Base-by-base conservation (phyloP, 169 alveolate genomes). In the Cryptosporidium bovis region DNA sequence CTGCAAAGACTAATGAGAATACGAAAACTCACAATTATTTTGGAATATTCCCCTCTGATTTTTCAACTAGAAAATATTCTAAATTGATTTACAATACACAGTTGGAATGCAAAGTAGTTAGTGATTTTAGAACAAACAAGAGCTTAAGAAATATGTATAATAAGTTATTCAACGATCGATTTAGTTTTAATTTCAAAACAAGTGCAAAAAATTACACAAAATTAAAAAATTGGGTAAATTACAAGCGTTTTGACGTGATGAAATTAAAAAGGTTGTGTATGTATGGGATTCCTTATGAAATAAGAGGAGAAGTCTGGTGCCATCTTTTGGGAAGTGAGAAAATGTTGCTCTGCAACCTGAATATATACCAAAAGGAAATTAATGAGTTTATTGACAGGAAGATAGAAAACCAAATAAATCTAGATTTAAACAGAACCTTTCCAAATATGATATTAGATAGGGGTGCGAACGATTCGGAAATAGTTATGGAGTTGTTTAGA, bases 241-340 rank as follows among this genome's bases (percentile, higher is more conserved):
- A 60, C 12, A 58, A 27, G 15, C 13, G 8, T 77, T 60, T 77
- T 77, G 66, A 51, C 40, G 29, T 2, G 31, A n/a, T 20, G 2
- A 34, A 44, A 62, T 77, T 77, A 77, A 60, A 46, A 36, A 55
- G 50, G 34, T 48, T 60, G 48, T 77, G 87, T 31, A 50, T 36
- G 13, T 24, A 15, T 13, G 87, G 87, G 64, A 77, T 77, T 62
- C 87, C 87, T 31, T 7, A 33, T 20, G 71, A 62, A 8, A 60
- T 77, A 56, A 29, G 87, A 60, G 71, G 87, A 13, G 77, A 77
- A 50, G 64, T 77, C 18, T 77, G 87, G 87, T 60, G 77, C 20
- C 64, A 77, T 31, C 36, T 77, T 16, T 77, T 77, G 36, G 87
- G 87, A 15, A 77, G 87, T 60, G 64, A 77, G 8, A 31, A 50